A percentile compares a stretch with the other conserved stretches of the same genome.
These are phyloP conservation scores for Stagonosporopsis cucurbitacearum DNA, from an alignment of 2,329 filamentous ascomycete genomes.

Conservation along the genomic window DNA sequence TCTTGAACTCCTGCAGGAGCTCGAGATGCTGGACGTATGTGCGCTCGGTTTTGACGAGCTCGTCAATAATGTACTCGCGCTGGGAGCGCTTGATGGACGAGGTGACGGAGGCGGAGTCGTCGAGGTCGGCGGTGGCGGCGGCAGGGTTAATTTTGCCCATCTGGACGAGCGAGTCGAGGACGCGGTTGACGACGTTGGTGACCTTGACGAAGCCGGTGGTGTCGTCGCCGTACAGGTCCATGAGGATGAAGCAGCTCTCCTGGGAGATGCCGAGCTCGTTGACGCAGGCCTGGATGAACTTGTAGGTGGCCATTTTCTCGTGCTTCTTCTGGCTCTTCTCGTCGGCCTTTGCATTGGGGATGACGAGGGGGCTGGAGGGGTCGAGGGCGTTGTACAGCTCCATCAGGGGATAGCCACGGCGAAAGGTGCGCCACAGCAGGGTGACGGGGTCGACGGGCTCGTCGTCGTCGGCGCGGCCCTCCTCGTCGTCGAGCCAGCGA, in stretches of 20 bases:
- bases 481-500: conserved; percentile 73
- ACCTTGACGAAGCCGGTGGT: conserved; percentile 98
- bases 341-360: conserved; percentile 68
- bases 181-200: conserved; percentile 87
- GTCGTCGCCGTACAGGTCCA: conserved; percentile 89
- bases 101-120: conserved; percentile 55
- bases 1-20: conserved; percentile 90
- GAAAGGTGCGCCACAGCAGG: conserved; percentile 85
- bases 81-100: conserved; percentile 66
- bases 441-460: conserved; percentile 74
- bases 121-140: conserved; percentile 51
- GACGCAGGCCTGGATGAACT: conserved; percentile 89
- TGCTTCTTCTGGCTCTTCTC: conserved; percentile 69
- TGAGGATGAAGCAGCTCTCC: conserved; percentile 88
- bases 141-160: conserved; percentile 68
- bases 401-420: conserved; percentile 82
- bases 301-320: conserved; percentile 87
- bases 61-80: conserved; percentile 87
- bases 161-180: conserved; percentile 84
- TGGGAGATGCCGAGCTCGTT: conserved; percentile 79
- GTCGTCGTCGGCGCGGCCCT: conserved; percentile 69
- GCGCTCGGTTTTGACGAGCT: conserved; percentile 91
- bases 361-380: conserved; percentile 70
- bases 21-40: conserved; percentile 98
- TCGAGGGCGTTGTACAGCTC: conserved; percentile 86